These are phyloP conservation scores for Starmerella scarabaei DNA, from an alignment of 805 yeast species.

Conservation along the genomic window DNA sequence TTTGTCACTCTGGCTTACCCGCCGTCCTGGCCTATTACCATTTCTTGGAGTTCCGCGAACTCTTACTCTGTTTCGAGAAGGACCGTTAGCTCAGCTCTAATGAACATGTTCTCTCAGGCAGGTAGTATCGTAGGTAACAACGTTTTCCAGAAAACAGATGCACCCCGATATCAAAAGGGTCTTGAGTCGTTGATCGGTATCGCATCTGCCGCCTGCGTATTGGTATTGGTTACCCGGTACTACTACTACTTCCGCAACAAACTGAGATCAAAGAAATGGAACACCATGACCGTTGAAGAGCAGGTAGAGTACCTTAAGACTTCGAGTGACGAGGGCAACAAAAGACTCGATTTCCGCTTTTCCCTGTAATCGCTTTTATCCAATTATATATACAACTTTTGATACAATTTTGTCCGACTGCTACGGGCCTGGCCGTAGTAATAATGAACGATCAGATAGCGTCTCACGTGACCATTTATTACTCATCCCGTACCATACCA, in stretches of 20 bases:
- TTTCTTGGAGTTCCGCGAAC: conserved; percentile 45
- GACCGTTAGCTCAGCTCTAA: conserved; percentile 52
- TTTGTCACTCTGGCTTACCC: conserved; percentile 24
- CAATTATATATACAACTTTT: too few relatives aligned
- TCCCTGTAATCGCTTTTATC: background rate
- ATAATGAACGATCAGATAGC: too few relatives aligned
- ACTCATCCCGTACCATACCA: too few relatives aligned
- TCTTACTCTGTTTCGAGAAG: conserved; percentile 51
- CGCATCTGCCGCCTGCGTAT: conserved; percentile 16
- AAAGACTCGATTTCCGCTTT: conserved; percentile 42
- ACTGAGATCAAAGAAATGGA: conserved; percentile 38
- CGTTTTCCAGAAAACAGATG: conserved; percentile 44
- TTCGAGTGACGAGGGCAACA: conserved; percentile 44
- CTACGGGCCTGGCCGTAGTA: too few relatives aligned
- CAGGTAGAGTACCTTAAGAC: conserved; percentile 34
- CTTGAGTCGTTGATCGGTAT: conserved; percentile 29
- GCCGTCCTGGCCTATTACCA: conserved; percentile 18
- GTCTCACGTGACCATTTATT: too few relatives aligned
- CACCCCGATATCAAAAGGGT: conserved; percentile 49
- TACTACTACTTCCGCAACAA: conserved; percentile 28
- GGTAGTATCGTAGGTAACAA: conserved; percentile 43
- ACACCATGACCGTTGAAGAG: conserved; percentile 37
- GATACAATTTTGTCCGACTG: too few relatives aligned
- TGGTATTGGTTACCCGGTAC: conserved; percentile 21
- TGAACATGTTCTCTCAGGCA: conserved; percentile 51